phyloP scores from a whole-genome alignment of 441 rosid species.

The Corymbia citriodora region DNA sequence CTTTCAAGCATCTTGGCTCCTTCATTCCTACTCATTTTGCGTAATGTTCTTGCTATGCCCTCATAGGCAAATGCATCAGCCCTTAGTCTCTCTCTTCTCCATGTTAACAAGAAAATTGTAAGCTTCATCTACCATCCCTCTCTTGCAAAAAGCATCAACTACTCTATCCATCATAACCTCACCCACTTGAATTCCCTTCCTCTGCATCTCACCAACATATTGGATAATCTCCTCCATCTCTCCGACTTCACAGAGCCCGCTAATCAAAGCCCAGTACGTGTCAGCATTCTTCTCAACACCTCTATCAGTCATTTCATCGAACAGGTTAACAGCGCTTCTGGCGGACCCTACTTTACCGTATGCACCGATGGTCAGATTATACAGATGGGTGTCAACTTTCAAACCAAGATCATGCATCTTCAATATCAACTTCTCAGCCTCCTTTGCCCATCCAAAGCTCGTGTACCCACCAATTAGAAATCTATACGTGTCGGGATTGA shows the following conservation, averaged over 20 bases:
- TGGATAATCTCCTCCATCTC: slow-evolving; percentile 14
- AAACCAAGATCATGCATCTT: slow-evolving; percentile 29
- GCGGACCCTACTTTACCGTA: slow-evolving; percentile 11
- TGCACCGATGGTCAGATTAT: slow-evolving; percentile 26
- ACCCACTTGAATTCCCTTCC: slow-evolving; percentile 21
- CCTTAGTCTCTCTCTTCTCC: slow-evolving; percentile 17
- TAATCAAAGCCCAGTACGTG: slow-evolving; percentile 30
- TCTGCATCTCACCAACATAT: slow-evolving; percentile 13
- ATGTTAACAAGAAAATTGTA: slow-evolving; percentile 19
- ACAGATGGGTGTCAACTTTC: slow-evolving; percentile 26
- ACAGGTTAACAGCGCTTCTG: slow-evolving; percentile 19
- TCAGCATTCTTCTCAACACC: slow-evolving; percentile 20
- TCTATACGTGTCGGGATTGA: slow-evolving; percentile 23
- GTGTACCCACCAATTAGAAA: slow-evolving; percentile 27
- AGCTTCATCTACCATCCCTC: slow-evolving; percentile 22
- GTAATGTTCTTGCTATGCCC: slow-evolving; percentile 13
- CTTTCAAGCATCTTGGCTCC: background rate
- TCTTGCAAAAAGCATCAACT: slow-evolving; percentile 17
- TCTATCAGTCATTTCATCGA: slow-evolving; percentile 14
- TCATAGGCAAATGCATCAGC: background rate
- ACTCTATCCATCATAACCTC: slow-evolving; percentile 15
- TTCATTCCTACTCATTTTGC: background rate
- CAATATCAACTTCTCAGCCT: slow-evolving; percentile 26
- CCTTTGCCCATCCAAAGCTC: slow-evolving; percentile 26
- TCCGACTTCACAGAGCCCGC: slow-evolving; percentile 22